phyloP scores from a whole-genome alignment of 1,284 basidiomycete species.

The Ceraceosorus bombacis region DNA sequence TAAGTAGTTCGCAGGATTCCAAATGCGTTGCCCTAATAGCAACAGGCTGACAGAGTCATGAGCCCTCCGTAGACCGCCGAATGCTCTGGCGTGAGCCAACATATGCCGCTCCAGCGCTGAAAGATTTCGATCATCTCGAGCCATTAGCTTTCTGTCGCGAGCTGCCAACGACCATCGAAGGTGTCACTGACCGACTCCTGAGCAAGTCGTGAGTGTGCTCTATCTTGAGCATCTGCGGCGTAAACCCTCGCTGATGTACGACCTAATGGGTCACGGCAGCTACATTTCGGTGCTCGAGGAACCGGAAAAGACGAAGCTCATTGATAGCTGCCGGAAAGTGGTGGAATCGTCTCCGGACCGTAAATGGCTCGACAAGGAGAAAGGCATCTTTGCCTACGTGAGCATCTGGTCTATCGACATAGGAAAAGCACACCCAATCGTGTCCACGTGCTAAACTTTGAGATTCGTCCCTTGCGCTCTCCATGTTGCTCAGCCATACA shows the following conservation, averaged over 20 bases:
- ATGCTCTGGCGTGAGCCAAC: conserved; percentile 34
- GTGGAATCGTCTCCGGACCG: conserved; percentile 28
- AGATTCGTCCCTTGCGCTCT: too few relatives aligned
- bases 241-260: neutral
- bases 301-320: conserved; percentile 22
- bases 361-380: conserved; percentile 36
- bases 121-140: conserved; percentile 17
- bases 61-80: conserved; percentile 27
- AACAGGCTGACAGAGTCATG: neutral
- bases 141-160: conserved; percentile 22
- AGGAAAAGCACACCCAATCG: too few relatives aligned
- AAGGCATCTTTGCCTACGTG: conserved; percentile 35
- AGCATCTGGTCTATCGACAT: neutral
- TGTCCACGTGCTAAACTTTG: too few relatives aligned
- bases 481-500: too few relatives aligned
- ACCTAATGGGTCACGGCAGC: neutral
- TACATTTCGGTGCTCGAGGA: conserved; percentile 36
- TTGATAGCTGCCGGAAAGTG: conserved; percentile 12
- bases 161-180: conserved; percentile 32
- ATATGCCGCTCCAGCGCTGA: conserved; percentile 26
- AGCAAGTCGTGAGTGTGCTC: conserved; percentile 8
- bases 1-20: conserved; percentile 2
- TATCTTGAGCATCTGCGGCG: neutral
- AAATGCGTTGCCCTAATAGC: neutral
- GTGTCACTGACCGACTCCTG: conserved; percentile 16